Base-by-base conservation (phyloP, 768 basidiomycete species). In the Lactarius vividus region DNA sequence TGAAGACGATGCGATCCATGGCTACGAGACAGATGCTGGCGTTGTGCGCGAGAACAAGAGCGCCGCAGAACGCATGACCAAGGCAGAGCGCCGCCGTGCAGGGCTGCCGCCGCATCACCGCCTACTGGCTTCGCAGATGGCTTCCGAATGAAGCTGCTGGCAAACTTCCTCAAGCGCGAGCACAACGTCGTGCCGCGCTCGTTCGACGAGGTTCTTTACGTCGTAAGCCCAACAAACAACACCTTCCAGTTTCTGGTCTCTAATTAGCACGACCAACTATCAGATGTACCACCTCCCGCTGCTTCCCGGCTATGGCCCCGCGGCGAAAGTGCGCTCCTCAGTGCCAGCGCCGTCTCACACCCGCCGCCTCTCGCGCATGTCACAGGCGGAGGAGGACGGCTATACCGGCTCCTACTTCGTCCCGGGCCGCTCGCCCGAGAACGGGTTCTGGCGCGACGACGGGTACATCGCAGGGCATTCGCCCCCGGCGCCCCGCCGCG, bases 141-240 rank as follows among this genome's bases (percentile, higher is more conserved):
- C 8, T 88, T 96, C 75, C 87, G 87, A 73, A 89, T 92, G 84
- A 95, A 93, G 75, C 77, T 91, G 0, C 77, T 97, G 26, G 87
- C 89, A 13, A 86, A 88, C 2, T 96, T 95, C 73, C 74, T 97
- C 74, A 96, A 96, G 76, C 81, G 96, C 59, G 96, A 98, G 73
- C 96, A 98, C 74, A 96, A 95, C 62, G 94, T 96, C 13, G 81
- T 78, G 11, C 93, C 88, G 1, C 81, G 96, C 65, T 83, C 93
- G 0, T 98, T 93, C 70, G 96, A 97, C 74, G 96, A 98, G 77
- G 95, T 94, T 0, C 77, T 96, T 66, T 97, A 97, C 79, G 91
- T 88, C 63, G 95, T 96, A 68, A 78, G 40, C 15, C 2, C 40
- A 40, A n/a, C 40, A 28, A 52, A 3, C 28, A 16, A 13, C 7